Evolutionary conservation across 352 stramenopile genomes (phyloP).

Genomic region (Globisporangium iwayamae): DNA sequence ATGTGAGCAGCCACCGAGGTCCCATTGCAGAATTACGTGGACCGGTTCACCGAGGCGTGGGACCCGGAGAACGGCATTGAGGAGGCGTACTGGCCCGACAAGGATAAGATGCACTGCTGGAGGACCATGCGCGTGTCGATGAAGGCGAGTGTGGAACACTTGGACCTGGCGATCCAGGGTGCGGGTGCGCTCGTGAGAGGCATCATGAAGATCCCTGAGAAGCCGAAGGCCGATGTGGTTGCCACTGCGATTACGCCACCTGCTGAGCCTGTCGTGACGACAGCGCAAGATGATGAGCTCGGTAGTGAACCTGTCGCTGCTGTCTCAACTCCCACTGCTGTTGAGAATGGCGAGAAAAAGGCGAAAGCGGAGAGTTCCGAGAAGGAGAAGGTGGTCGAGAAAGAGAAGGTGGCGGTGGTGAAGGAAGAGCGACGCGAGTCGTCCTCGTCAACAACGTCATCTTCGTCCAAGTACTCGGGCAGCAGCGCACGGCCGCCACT

Average conservation of each 20-base stretch:
- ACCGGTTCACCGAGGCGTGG: conserved; percentile 90
- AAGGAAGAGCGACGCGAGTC: conserved; percentile 7
- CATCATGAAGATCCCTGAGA: conserved; percentile 48
- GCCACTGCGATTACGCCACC: background rate
- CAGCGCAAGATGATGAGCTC: background rate
- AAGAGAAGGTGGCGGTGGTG: background rate
- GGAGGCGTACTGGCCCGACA: conserved; percentile 94
- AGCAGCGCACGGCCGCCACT: conserved; percentile 12
- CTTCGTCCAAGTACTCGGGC: conserved; percentile 4
- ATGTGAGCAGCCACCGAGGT: conserved; percentile 48
- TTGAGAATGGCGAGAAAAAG: conserved; percentile 1
- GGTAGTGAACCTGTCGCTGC: background rate
- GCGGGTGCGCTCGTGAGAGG: conserved; percentile 64
- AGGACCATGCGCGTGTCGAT: conserved; percentile 78
- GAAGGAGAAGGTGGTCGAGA: background rate
- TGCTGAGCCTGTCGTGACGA: background rate
- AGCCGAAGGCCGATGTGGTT: conserved; percentile 9
- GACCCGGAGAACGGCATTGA: conserved; percentile 95
- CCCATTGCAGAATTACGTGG: conserved; percentile 73
- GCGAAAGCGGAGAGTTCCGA: background rate
- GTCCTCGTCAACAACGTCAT: background rate
- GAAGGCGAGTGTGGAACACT: conserved; percentile 64
- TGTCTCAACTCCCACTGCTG: background rate
- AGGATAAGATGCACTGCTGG: conserved; percentile 89
- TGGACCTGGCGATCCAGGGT: conserved; percentile 64